These are phyloP conservation scores for Ambispora gerdemannii DNA, from an alignment of 192 early-diverging fungal species.

Conservation along the genomic window DNA sequence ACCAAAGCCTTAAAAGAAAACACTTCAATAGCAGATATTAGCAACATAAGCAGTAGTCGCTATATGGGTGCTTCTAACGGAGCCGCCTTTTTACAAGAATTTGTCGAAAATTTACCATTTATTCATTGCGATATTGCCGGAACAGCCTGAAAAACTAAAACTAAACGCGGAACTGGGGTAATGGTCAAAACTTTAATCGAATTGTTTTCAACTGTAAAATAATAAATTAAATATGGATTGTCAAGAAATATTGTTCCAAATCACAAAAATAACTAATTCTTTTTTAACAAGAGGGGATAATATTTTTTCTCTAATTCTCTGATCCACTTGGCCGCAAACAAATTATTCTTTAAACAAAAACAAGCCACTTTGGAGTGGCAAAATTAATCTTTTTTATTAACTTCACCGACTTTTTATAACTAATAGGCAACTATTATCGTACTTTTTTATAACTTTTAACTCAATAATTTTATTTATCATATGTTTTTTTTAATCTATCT, in stretches of 20 bases:
- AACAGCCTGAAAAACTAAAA: slow-evolving; percentile 18
- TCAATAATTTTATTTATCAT: too few relatives aligned
- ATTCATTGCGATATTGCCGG: slow-evolving; percentile 7
- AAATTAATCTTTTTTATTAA: slow-evolving; percentile 1
- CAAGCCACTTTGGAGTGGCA: background rate
- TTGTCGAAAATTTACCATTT: slow-evolving; percentile 6
- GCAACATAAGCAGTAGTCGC: slow-evolving; percentile 13
- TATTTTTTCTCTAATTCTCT: slow-evolving; percentile 2
- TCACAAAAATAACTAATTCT: slow-evolving; percentile 2
- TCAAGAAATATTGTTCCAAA: slow-evolving; percentile 2
- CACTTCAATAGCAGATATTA: slow-evolving; percentile 5
- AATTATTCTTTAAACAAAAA: slow-evolving; percentile 3
- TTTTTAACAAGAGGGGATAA: slow-evolving; percentile 2
- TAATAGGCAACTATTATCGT: too few relatives aligned
- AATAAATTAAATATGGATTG: slow-evolving; percentile 3
- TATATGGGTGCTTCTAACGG: slow-evolving; percentile 15
- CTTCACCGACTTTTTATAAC: background rate
- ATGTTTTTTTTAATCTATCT: too few relatives aligned
- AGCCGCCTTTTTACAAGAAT: slow-evolving; percentile 21
- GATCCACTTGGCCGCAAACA: background rate
- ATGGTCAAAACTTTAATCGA: slow-evolving; percentile 11
- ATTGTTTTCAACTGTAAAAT: slow-evolving; percentile 11
- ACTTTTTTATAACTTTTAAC: too few relatives aligned
- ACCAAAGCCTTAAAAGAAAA: slow-evolving; percentile 19
- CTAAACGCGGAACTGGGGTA: slow-evolving; percentile 4